These are phyloP conservation scores for Postia placenta DNA, from an alignment of 768 basidiomycete species.

Conservation along the genomic window DNA sequence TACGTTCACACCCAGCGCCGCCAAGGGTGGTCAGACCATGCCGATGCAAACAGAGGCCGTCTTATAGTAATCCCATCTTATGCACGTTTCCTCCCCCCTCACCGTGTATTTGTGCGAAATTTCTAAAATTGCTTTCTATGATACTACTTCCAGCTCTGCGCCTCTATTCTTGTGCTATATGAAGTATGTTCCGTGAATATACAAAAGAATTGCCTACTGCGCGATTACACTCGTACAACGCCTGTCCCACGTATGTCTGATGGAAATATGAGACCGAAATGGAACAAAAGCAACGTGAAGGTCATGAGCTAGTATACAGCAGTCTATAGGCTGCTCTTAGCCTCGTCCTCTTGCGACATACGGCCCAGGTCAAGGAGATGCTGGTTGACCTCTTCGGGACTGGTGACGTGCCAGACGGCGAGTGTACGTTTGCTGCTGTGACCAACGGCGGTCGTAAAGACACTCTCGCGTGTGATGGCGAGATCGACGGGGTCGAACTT, in stretches of 20 bases:
- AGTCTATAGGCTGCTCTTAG: slow-evolving; percentile 15
- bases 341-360: slow-evolving; percentile 4
- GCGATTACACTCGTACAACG: slow-evolving; percentile 2
- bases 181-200: not conserved
- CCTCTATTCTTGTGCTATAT: slow-evolving; percentile 5
- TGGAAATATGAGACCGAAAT: no score
- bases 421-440: slow-evolving; percentile 84
- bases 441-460: slow-evolving; percentile 94
- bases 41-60: slow-evolving; percentile 55
- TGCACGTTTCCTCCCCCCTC: not conserved
- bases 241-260: no score
- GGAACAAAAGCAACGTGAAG: no score
- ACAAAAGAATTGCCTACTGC: not conserved
- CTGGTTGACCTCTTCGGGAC: slow-evolving; percentile 78
- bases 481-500: slow-evolving; percentile 50
- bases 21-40: slow-evolving; percentile 75
- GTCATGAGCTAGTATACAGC: not conserved
- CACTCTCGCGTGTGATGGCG: slow-evolving; percentile 54
- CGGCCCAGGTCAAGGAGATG: slow-evolving; percentile 39
- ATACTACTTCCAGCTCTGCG: not conserved
- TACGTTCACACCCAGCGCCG: slow-evolving; percentile 83
- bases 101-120: slow-evolving; percentile 1
- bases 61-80: slow-evolving; percentile 5
- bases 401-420: slow-evolving; percentile 89
- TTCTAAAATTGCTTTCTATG: slow-evolving; percentile 3